Evolutionary conservation across 768 basidiomycete genomes (phyloP).

Genomic region (Pulveroboletus sp.): DNA sequence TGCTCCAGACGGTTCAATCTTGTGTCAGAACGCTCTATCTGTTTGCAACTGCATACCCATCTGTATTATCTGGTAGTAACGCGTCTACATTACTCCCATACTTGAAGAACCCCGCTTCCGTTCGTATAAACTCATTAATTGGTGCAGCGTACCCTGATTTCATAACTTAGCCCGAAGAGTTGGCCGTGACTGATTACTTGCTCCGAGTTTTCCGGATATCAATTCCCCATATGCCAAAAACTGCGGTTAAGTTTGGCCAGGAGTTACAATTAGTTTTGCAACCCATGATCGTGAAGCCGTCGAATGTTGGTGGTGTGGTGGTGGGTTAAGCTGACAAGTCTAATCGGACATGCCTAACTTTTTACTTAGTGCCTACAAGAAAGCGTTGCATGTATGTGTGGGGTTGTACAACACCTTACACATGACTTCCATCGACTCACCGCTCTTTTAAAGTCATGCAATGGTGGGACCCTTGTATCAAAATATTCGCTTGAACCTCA

Average conservation of each 20-base stretch:
- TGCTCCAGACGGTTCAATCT: constrained; percentile 66
- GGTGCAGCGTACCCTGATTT: constrained; percentile 1
- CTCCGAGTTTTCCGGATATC: constrained; percentile 83
- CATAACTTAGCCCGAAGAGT: constrained; percentile 64
- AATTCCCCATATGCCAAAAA: constrained; percentile 86
- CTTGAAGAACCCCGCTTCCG: constrained; percentile 75
- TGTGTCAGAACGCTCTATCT: constrained; percentile 83
- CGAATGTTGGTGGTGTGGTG: constrained; percentile 58
- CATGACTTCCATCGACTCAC: constrained; percentile 79
- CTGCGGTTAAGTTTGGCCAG: constrained; percentile 80
- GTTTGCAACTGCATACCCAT: constrained; percentile 77
- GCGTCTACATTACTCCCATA: constrained; percentile 88
- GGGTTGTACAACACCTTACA: constrained; percentile 77
- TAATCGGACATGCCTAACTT: not conserved
- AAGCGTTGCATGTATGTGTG: constrained; percentile 87
- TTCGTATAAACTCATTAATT: constrained; percentile 33
- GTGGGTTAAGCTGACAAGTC: constrained; percentile 35
- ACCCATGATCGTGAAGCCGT: constrained; percentile 89
- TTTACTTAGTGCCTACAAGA: constrained; percentile 73
- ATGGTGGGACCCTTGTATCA: constrained; percentile 41
- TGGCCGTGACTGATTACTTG: constrained; percentile 78
- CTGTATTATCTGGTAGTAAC: constrained; percentile 75
- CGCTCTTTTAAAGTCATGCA: constrained; percentile 79
- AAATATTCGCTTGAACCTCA: constrained; percentile 3
- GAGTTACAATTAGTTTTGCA: constrained; percentile 79